Evolutionary conservation across 768 basidiomycete species (phyloP).

Genomic region (Trametes cingulata): DNA sequence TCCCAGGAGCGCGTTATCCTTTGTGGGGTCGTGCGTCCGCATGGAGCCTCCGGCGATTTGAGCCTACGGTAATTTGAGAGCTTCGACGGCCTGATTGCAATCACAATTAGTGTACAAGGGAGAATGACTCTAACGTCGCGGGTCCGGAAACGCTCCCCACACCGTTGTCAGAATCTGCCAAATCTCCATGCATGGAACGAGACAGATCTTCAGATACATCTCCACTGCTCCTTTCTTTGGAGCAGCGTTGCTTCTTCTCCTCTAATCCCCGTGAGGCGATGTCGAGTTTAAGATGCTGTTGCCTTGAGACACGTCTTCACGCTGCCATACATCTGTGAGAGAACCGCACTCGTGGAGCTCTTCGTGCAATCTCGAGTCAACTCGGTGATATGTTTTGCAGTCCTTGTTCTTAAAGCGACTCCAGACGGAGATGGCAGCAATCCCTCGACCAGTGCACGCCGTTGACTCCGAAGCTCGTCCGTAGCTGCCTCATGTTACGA

Average conservation of each 20-base stretch:
- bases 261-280: conserved; percentile 1
- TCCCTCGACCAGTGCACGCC: conserved; percentile 1
- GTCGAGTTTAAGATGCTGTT: background rate
- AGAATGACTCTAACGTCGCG: background rate
- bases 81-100: background rate
- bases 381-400: background rate
- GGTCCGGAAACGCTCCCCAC: background rate
- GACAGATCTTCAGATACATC: conserved; percentile 8
- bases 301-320: background rate
- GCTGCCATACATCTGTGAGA: background rate
- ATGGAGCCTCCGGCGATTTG: background rate
- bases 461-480: background rate
- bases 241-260: background rate
- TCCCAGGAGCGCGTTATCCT: background rate
- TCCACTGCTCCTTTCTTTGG: background rate
- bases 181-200: background rate
- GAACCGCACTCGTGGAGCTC: background rate
- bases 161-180: conserved; percentile 19
- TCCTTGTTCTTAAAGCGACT: background rate
- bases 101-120: background rate
- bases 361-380: background rate
- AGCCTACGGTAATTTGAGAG: background rate
- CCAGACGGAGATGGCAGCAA: background rate
- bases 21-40: background rate
- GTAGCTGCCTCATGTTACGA: conserved; percentile 15